Evolutionary conservation across 352 stramenopile genomes (phyloP), one percentile per base, ranked within the genome.

Genomic region (Globisporangium cederbergense): DNA sequence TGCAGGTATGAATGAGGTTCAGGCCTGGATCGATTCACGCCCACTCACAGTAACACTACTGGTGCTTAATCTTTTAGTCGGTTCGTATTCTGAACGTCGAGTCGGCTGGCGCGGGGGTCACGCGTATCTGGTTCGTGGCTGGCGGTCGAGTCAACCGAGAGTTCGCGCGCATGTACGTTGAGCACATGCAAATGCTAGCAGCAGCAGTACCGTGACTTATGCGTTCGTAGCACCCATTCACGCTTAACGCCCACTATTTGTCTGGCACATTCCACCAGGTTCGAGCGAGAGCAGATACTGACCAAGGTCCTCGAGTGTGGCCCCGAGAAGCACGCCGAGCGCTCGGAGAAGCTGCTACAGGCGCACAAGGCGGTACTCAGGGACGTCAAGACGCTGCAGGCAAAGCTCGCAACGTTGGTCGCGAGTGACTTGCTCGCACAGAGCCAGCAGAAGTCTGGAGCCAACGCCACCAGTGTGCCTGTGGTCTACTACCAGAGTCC

Each of bases 121-220:
- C 78, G 54, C 82, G 84, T 38, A 69, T 96, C 18, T 93, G 88
- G 78, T 96, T 96, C 61, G 82, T 95, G 11, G 83, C 85, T 51
- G 88, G 88, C 13, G 69, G 82, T 8, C 82, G 88, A n/a, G 79
- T 93, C 43, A 87, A 87, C 62, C 73, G 73, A 45, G 82, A 91
- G 60, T 93, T 93, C 65, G 71, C 82, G 42, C 67, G 76, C 66
- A 92, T 93, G 81, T 91, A 22, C 16, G 47, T 36, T 34, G 25
- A 25, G 22, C 22, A 25, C 22, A 25, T 25, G 10, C 20, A n/a
- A 32, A 11, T 9, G 34, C 8, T 49, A 18, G 22, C 18, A 9
- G 43, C 18, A 46, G 10, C 40, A 5, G 20, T 53, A 22, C 22
- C 22, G 22, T 25, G 22, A 25, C 22, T 25, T 25, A 1, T 25